These are phyloP conservation scores for Stenogyne calaminthoides DNA, from an alignment of 305 asterid species.

Conservation along the genomic window DNA sequence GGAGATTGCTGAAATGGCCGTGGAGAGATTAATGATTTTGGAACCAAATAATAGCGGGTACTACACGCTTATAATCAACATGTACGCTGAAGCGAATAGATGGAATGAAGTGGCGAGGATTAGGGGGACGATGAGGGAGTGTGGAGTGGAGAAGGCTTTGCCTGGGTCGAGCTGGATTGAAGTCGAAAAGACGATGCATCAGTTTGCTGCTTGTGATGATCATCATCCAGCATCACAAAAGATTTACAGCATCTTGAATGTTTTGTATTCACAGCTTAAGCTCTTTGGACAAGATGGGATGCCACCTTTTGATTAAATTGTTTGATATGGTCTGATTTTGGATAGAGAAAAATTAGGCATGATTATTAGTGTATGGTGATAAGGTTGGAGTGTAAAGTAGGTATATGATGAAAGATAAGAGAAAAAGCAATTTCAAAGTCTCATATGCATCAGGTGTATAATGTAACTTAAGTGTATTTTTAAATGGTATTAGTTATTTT, in stretches of 20 bases:
- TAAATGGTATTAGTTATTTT: no score
- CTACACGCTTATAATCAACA: conserved; percentile 40
- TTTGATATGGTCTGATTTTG: neutral
- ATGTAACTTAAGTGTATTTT: no score
- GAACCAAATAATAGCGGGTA: conserved; percentile 67
- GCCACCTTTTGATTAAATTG: neutral
- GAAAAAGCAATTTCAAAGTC: neutral
- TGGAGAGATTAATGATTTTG: conserved; percentile 44
- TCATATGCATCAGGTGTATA: no score
- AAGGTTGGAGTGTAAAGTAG: neutral
- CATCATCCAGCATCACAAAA: conserved; percentile 47
- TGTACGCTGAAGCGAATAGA: conserved; percentile 46
- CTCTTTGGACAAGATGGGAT: conserved; percentile 24
- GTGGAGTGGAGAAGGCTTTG: conserved; percentile 55
- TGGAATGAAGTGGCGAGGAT: conserved; percentile 60
- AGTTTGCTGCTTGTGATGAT: conserved; percentile 64
- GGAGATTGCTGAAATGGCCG: conserved; percentile 63
- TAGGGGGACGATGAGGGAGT: conserved; percentile 54
- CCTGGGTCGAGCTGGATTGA: conserved; percentile 82
- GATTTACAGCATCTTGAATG: conserved; percentile 44
- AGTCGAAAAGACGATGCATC: conserved; percentile 51
- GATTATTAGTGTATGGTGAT: neutral
- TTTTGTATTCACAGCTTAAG: conserved; percentile 54
- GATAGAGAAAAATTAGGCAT: conserved; percentile 7
- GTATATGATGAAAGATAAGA: conserved; percentile 12